Evolutionary conservation across 2,329 filamentous ascomycete genomes (phyloP), one percentile per base, ranked within the genome.

Genomic region (Bimuria novae-zelandiae): DNA sequence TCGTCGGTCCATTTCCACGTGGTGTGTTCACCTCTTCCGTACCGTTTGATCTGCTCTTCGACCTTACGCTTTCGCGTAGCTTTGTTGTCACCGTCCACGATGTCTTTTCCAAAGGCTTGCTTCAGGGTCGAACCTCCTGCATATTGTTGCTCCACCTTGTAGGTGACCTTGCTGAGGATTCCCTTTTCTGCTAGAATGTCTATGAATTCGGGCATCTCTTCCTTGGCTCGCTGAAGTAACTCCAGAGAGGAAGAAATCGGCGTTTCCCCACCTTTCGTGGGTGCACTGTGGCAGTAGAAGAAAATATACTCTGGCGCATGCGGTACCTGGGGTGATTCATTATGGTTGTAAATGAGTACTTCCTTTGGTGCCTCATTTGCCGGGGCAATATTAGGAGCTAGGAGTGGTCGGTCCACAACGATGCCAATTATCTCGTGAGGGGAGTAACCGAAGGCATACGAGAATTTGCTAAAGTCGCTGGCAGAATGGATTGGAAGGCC

Each of bases 361-460:
- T 79, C 73, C 56, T 78, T 79, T 1, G 78, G 77, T 2, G 77
- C 72, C 60, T 80, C 77, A 50, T 80, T 82, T 3, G 79, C 79
- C 0, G 79, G 78, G 1, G 75, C 75, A 1, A 79, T 75, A 50
- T 78, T 79, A 4, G 74, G 73, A 2, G 77, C 76, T 3, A 78
- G 69, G 2, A 74, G 35, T 0, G 78, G 78, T 36, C 79, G 64
- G 41, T 79, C 68, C 5, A 81, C 77, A 0, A 80, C 77, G 39
- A 80, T 80, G 0, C 79, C 79, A 43, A 82, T 81, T 50, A 80
- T 80, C 55, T 81, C 79, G 47, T 81, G 79, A 1, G 78, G 77
- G 1, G 58, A 67, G 55, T 73, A 79, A 0, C 77, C 77, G 56
- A 81, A 82, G 0, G 78, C 76, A 51, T 81, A 79, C 0, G 77